These are phyloP conservation scores for Centaurea solstitialis DNA, from an alignment of 129 eudicot species.

Conservation along the genomic window DNA sequence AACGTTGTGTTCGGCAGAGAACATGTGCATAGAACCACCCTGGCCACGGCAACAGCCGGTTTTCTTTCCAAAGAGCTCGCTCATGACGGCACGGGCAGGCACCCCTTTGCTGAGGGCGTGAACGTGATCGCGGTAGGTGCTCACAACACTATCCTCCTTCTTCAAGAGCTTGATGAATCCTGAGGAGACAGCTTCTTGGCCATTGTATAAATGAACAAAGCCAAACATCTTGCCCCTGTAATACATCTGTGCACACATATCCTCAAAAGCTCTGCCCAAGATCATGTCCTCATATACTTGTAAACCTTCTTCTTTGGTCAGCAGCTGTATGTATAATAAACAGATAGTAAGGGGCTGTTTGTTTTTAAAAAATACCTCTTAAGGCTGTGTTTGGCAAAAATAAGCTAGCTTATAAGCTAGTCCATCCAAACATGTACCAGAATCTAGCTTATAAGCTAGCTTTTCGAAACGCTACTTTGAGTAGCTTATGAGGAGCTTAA, in stretches of 20 bases:
- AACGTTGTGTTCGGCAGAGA: slow-evolving; percentile 71
- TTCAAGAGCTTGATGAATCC: slow-evolving; percentile 80
- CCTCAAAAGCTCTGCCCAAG: slow-evolving; percentile 73
- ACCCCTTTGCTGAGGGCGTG: slow-evolving; percentile 81
- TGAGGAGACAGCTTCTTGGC: slow-evolving; percentile 82
- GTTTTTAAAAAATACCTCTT: no score
- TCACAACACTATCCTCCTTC: slow-evolving; percentile 59
- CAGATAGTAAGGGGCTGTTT: neutral
- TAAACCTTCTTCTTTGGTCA: slow-evolving; percentile 67
- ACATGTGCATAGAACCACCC: slow-evolving; percentile 89
- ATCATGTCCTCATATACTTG: slow-evolving; percentile 71
- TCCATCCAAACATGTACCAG: no score
- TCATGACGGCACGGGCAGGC: slow-evolving; percentile 70
- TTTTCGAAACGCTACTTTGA: no score
- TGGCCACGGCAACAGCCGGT: slow-evolving; percentile 83
- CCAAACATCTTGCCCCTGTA: slow-evolving; percentile 87
- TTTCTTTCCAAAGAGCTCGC: slow-evolving; percentile 76
- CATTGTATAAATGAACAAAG: slow-evolving; percentile 71
- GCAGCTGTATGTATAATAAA: slow-evolving; percentile 46
- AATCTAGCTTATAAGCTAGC: no score
- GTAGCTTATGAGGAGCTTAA: no score
- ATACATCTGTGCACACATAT: slow-evolving; percentile 85
- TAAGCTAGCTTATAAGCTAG: no score
- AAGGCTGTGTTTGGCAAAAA: no score
- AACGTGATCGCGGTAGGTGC: slow-evolving; percentile 75